Evolutionary conservation across 371 early-diverging fungal species (phyloP).

Genomic region (Coemansia sp.): DNA sequence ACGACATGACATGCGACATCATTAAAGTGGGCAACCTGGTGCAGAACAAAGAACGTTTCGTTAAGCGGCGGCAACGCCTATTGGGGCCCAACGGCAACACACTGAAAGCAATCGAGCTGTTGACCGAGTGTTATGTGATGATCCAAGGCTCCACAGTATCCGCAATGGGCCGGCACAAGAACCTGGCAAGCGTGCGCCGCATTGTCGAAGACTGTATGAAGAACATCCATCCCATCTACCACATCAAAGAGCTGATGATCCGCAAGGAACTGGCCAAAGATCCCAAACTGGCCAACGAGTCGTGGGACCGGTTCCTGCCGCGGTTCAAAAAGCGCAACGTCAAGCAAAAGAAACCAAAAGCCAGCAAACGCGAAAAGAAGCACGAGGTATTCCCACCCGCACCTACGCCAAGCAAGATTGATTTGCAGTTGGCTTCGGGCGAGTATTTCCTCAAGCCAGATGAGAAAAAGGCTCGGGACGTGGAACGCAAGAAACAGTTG

Average conservation of each 20-base stretch:
- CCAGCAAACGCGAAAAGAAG: slow-evolving; percentile 54
- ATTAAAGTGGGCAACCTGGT: slow-evolving; percentile 96
- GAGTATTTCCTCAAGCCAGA: slow-evolving; percentile 89
- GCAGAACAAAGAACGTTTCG: slow-evolving; percentile 95
- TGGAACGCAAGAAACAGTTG: slow-evolving; percentile 67
- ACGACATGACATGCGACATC: slow-evolving; percentile 93
- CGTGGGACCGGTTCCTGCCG: slow-evolving; percentile 99
- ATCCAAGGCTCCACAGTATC: slow-evolving; percentile 98
- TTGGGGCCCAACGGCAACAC: slow-evolving; percentile 98
- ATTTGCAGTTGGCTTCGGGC: slow-evolving; percentile 91
- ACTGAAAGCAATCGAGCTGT: slow-evolving; percentile 95
- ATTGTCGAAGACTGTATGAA: slow-evolving; percentile 98
- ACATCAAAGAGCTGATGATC: slow-evolving; percentile 99
- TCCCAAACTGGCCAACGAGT: slow-evolving; percentile 89
- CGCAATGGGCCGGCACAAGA: slow-evolving; percentile 91
- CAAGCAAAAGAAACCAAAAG: slow-evolving; percentile 75
- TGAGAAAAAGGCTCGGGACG: slow-evolving; percentile 59
- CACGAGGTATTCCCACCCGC: slow-evolving; percentile 90
- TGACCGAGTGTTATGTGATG: slow-evolving; percentile 96
- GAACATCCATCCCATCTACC: slow-evolving; percentile 99
- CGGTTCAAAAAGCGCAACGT: slow-evolving; percentile 93
- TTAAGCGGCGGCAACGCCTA: slow-evolving; percentile 96
- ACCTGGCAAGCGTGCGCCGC: slow-evolving; percentile 87
- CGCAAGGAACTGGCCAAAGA: slow-evolving; percentile 98
- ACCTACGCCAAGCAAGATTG: slow-evolving; percentile 86